Percentiles rank a stretch among this genome's conserved stretches.
These are phyloP conservation scores for Vanrija humicola DNA, from an alignment of 1,284 basidiomycete species.

Conservation along the genomic window DNA sequence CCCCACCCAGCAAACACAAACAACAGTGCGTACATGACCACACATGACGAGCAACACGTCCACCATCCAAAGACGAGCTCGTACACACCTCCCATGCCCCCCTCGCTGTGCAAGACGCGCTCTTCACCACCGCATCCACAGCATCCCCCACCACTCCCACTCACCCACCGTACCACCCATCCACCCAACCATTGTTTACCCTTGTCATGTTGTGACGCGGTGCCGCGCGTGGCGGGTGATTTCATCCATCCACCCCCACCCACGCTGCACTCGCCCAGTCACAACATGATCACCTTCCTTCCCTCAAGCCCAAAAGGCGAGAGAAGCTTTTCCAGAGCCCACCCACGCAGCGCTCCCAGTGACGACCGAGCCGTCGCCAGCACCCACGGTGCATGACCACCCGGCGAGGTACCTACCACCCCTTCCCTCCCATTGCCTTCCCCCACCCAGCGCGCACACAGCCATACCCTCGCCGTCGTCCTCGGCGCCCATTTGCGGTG, in stretches of 20 bases:
- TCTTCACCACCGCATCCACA: not conserved
- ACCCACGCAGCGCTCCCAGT: no score
- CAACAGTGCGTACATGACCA: not conserved
- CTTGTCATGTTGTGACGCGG: no score
- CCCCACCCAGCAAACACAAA: not conserved
- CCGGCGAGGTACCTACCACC: not conserved
- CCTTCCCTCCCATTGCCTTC: not conserved
- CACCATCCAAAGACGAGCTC: not conserved
- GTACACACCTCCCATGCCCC: not conserved
- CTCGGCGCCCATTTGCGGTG: not conserved
- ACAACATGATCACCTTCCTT: not conserved
- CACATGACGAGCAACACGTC: not conserved
- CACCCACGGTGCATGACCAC: not conserved
- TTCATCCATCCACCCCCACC: slow-evolving; percentile 3
- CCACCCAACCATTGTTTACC: slow-evolving; percentile 4
- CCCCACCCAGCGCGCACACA: not conserved
- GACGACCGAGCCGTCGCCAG: not conserved
- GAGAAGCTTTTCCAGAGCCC: no score
- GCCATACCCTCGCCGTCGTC: not conserved
- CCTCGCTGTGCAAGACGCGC: not conserved
- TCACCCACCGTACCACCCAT: not conserved
- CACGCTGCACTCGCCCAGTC: not conserved
- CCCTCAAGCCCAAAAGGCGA: no score
- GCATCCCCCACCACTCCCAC: not conserved
- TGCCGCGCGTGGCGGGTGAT: no score